Evolutionary conservation across 768 basidiomycete genomes (phyloP).

Genomic region (Lactifluus hygrophoroides): DNA sequence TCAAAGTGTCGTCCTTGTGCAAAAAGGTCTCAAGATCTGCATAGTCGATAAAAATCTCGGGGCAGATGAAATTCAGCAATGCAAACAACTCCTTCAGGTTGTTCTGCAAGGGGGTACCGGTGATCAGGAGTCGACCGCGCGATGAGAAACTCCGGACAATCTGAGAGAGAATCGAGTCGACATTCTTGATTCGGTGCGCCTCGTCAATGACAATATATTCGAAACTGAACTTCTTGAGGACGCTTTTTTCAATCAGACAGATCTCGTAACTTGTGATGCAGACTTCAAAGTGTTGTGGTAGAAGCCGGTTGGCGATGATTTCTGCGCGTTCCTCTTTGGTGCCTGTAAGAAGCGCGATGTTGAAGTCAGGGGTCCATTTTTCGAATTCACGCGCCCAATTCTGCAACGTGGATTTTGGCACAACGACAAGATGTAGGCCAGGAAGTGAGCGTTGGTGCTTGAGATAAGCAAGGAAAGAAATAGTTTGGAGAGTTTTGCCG

Average conservation of each 20-base stretch:
- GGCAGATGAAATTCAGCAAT: slow-evolving; percentile 89
- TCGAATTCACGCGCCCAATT: slow-evolving; percentile 95
- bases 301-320: slow-evolving; percentile 66
- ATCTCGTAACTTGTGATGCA: slow-evolving; percentile 97
- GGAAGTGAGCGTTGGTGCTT: slow-evolving; percentile 66
- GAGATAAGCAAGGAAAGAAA: slow-evolving; percentile 93
- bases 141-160: slow-evolving; percentile 89
- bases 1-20: slow-evolving; percentile 70
- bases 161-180: slow-evolving; percentile 89
- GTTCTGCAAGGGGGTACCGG: slow-evolving; percentile 95
- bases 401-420: slow-evolving; percentile 96
- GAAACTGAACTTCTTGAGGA: slow-evolving; percentile 90
- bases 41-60: slow-evolving; percentile 90
- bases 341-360: slow-evolving; percentile 72
- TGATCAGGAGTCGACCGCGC: slow-evolving; percentile 86
- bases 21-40: slow-evolving; percentile 90
- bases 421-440: slow-evolving; percentile 92
- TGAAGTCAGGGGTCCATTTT: slow-evolving; percentile 86
- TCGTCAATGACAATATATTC: slow-evolving; percentile 99
- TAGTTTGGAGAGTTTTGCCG: slow-evolving; percentile 96
- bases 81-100: slow-evolving; percentile 94
- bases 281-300: slow-evolving; percentile 86
- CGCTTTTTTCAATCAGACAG: slow-evolving; percentile 89
- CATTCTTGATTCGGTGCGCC: slow-evolving; percentile 98
- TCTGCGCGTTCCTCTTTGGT: slow-evolving; percentile 84